phyloP scores from a whole-genome alignment of 306 rosid species.

The Fragaria vesca region DNA sequence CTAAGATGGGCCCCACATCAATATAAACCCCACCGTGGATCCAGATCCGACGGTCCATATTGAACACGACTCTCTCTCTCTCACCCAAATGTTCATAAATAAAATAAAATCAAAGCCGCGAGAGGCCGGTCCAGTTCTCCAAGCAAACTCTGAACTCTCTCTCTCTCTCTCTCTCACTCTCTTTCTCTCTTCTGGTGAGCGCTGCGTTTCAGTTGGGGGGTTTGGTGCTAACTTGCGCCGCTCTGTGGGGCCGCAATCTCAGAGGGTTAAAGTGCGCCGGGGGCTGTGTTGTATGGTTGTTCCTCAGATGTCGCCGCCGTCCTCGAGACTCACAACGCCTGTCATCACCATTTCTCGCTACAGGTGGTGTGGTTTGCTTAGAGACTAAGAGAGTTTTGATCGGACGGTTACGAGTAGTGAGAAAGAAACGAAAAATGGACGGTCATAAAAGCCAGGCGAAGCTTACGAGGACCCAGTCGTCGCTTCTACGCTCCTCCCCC shows the following conservation, averaged over 20 bases:
- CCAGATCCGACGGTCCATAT: conserved; percentile 37
- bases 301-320: conserved; percentile 51
- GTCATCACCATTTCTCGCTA: conserved; percentile 45
- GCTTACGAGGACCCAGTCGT: conserved; percentile 85
- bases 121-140: conserved; percentile 33
- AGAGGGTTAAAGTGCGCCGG: not conserved
- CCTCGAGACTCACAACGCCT: conserved; percentile 22
- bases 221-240: conserved; percentile 15
- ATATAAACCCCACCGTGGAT: conserved; percentile 24
- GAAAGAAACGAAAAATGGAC: conserved; percentile 45
- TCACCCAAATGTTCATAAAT: conserved; percentile 31
- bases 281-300: too few species aligned
- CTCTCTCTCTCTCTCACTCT: not conserved
- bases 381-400: conserved; percentile 13
- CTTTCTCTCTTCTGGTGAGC: not conserved
- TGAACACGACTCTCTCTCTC: conserved; percentile 35
- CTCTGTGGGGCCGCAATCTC: not conserved
- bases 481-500: conserved; percentile 80
- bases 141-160: not conserved
- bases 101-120: conserved; percentile 22
- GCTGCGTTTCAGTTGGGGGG: not conserved
- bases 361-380: conserved; percentile 28
- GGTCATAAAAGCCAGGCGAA: conserved; percentile 65
- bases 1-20: conserved; percentile 29
- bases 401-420: conserved; percentile 27